phyloP scores from a whole-genome alignment of 176 grass and related monocot genomes.

The Oryza glumipatula region DNA sequence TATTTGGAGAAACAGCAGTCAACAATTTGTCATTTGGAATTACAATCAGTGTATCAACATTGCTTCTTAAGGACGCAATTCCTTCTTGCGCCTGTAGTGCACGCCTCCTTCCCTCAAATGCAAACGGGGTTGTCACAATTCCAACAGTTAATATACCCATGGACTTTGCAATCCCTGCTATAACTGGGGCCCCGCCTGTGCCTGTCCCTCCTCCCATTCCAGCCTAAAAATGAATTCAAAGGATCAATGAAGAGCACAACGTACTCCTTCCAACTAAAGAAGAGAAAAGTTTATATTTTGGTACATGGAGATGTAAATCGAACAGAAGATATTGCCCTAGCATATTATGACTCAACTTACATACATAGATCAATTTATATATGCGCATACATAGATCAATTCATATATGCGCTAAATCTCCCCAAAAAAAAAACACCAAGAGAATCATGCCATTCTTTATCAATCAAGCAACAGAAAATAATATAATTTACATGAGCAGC shows the following conservation, averaged over 20 bases:
- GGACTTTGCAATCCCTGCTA: slow-evolving; percentile 79
- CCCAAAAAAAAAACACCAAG: background rate
- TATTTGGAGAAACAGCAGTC: slow-evolving; percentile 79
- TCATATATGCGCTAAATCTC: background rate
- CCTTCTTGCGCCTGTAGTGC: slow-evolving; percentile 88
- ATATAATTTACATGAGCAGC: background rate
- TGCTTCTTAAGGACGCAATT: slow-evolving; percentile 75
- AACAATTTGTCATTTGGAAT: slow-evolving; percentile 92
- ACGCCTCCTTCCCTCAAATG: slow-evolving; percentile 80
- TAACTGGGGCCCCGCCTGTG: slow-evolving; percentile 75
- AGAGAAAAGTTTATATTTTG: background rate
- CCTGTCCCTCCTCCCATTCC: slow-evolving; percentile 92
- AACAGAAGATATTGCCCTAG: background rate
- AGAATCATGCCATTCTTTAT: background rate
- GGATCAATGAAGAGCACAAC: background rate
- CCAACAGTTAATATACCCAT: slow-evolving; percentile 88
- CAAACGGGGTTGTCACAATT: slow-evolving; percentile 85
- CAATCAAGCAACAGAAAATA: slow-evolving; percentile 10
- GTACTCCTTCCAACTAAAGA: slow-evolving; percentile 3
- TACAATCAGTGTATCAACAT: slow-evolving; percentile 86
- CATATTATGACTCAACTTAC: background rate
- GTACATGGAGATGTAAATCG: background rate
- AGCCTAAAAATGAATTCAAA: slow-evolving; percentile 52
- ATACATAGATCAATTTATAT: background rate
- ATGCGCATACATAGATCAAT: background rate